These are phyloP conservation scores for Kingdonia uniflora DNA, from an alignment of 164 flowering plant species.

Conservation along the genomic window DNA sequence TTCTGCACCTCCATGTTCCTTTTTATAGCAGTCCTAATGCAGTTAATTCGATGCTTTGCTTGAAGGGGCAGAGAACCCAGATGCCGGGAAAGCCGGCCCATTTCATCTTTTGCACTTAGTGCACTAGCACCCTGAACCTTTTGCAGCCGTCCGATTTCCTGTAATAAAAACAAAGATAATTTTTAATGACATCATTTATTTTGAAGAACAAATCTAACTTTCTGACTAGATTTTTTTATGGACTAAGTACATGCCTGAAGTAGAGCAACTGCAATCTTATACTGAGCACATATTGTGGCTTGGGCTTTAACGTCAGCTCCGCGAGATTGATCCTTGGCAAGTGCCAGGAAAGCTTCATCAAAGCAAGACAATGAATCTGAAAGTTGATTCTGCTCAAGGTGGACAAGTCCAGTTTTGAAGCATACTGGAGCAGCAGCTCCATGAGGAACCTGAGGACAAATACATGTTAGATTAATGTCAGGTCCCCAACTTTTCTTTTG, in stretches of 20 bases:
- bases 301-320: constrained; percentile 95
- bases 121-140: constrained; percentile 93
- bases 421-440: constrained; percentile 94
- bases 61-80: constrained; percentile 88
- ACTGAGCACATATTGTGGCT: constrained; percentile 98
- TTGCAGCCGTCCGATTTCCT: constrained; percentile 93
- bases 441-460: constrained; percentile 72
- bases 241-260: constrained; percentile 52
- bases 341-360: constrained; percentile 94
- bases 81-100: constrained; percentile 95
- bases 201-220: no score
- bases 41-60: constrained; percentile 87
- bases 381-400: constrained; percentile 94
- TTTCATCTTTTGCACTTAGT: constrained; percentile 97
- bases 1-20: constrained; percentile 98
- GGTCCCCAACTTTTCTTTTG: no score
- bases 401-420: constrained; percentile 86
- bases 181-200: background rate
- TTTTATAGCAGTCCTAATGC: constrained; percentile 93
- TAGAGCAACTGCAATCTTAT: constrained; percentile 90
- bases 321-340: constrained; percentile 97
- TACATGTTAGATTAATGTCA: no score
- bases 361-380: constrained; percentile 95
- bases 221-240: no score
- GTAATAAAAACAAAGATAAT: constrained; percentile 6